Percentiles rank a stretch among this genome's conserved stretches.
Evolutionary conservation across 2,329 filamentous ascomycete species (phyloP).

Genomic region (Neonectria coccinea): DNA sequence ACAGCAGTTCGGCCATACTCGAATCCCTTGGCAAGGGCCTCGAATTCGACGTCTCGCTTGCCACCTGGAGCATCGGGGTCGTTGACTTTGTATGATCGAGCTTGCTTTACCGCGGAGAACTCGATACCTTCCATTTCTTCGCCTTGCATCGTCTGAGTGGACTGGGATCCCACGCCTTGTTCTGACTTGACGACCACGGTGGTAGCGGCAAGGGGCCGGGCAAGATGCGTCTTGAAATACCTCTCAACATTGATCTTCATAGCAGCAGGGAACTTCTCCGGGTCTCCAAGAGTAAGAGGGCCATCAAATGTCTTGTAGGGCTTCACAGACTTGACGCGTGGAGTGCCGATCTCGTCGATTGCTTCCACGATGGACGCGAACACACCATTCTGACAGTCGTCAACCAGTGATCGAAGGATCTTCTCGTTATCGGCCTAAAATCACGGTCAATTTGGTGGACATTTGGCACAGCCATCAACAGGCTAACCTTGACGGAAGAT

Average conservation of each 20-base stretch:
- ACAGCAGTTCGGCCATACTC: conserved; percentile 94
- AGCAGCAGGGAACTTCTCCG: conserved; percentile 77
- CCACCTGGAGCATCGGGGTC: conserved; percentile 80
- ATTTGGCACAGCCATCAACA: neutral
- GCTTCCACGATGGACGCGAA: conserved; percentile 91
- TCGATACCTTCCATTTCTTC: conserved; percentile 64
- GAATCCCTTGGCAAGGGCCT: conserved; percentile 91
- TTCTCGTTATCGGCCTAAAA: conserved; percentile 73
- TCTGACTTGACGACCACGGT: conserved; percentile 75
- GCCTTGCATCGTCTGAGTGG: conserved; percentile 60
- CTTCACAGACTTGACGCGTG: conserved; percentile 79
- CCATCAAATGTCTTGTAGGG: conserved; percentile 86
- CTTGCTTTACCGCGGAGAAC: conserved; percentile 78
- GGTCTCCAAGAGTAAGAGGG: conserved; percentile 81
- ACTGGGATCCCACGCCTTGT: conserved; percentile 60
- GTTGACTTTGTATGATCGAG: conserved; percentile 84
- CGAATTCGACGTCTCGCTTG: conserved; percentile 83
- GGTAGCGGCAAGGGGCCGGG: conserved; percentile 79
- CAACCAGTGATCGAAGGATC: conserved; percentile 72
- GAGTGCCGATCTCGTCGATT: conserved; percentile 81
- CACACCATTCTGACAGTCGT: conserved; percentile 74
- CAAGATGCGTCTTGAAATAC: conserved; percentile 87
- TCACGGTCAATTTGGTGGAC: conserved; percentile 19
- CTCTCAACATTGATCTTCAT: conserved; percentile 88
- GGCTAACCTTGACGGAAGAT: conserved; percentile 70